Evolutionary conservation across 2,329 filamentous ascomycete genomes (phyloP).

Genomic region (Talaromyces sp.): DNA sequence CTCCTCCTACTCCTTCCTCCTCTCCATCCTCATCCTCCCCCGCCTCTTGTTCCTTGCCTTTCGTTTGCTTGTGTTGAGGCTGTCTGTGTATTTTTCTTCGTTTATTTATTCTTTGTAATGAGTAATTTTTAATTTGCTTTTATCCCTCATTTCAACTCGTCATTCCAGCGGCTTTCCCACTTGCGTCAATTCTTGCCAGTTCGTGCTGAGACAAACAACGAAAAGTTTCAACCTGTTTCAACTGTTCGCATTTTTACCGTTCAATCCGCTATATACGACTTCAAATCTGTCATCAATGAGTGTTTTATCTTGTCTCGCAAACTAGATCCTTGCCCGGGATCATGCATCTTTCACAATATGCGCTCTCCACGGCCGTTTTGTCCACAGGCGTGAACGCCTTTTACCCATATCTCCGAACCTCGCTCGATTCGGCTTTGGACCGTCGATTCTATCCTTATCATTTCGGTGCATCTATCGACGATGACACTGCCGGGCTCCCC

Average conservation of each 20-base stretch:
- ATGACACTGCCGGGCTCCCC: constrained; percentile 11
- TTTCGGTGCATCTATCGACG: constrained; percentile 15
- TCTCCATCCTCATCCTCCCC: background rate
- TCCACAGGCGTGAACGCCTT: constrained; percentile 35
- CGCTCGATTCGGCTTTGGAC: constrained; percentile 13
- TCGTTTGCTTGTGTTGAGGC: background rate
- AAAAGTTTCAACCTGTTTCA: background rate
- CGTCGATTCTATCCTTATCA: constrained; percentile 30
- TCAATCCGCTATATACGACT: background rate
- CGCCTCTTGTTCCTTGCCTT: background rate
- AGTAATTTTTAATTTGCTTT: background rate
- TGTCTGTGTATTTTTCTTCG: background rate
- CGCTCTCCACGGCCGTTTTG: constrained; percentile 26
- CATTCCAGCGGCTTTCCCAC: background rate
- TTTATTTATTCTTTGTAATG: background rate
- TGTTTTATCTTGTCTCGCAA: background rate
- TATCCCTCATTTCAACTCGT: background rate
- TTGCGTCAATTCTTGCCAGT: background rate
- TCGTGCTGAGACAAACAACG: background rate
- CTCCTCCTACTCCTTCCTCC: no score
- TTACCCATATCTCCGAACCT: constrained; percentile 32
- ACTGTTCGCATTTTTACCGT: background rate
- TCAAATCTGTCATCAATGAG: constrained; percentile 24
- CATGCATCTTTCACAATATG: constrained; percentile 32
- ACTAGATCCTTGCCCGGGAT: constrained; percentile 19